Evolutionary conservation across 495 filamentous ascomycete species (phyloP).

Genomic region (Oidiodendron maius): DNA sequence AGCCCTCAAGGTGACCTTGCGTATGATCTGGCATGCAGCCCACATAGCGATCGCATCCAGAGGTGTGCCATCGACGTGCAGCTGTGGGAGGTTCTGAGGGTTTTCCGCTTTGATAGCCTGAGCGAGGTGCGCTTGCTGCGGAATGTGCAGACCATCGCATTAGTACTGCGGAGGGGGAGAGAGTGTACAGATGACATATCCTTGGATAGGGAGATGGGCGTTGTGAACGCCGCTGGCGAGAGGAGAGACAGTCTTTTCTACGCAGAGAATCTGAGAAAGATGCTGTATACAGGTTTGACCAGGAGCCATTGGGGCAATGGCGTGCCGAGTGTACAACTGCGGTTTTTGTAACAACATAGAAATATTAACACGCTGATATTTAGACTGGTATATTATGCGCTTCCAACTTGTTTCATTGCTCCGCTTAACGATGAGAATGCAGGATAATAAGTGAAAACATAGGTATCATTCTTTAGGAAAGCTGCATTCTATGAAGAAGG

Average conservation of each 20-base stretch:
- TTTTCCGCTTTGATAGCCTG: slow-evolving; percentile 15
- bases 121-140: slow-evolving; percentile 16
- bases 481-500: too few species aligned
- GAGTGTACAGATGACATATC: not conserved
- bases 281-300: slow-evolving; percentile 7
- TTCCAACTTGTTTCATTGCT: too few species aligned
- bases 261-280: slow-evolving; percentile 12
- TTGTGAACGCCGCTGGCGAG: slow-evolving; percentile 3
- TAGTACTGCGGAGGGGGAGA: slow-evolving; percentile 12
- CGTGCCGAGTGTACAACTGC: slow-evolving; percentile 18
- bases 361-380: too few species aligned
- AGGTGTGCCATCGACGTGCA: slow-evolving; percentile 16
- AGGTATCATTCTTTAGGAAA: too few species aligned
- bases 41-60: slow-evolving; percentile 13
- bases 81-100: slow-evolving; percentile 19
- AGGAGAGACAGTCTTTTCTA: slow-evolving; percentile 13
- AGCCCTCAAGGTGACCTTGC: slow-evolving; percentile 17
- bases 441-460: too few species aligned
- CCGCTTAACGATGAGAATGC: too few species aligned
- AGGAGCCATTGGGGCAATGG: slow-evolving; percentile 6
- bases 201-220: slow-evolving; percentile 3
- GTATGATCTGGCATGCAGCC: slow-evolving; percentile 12
- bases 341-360: slow-evolving; percentile 14
- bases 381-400: too few species aligned
- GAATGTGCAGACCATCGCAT: slow-evolving; percentile 14